Percentiles rank a stretch among this genome's conserved stretches.
These are phyloP conservation scores for Rhynchosporium agropyri DNA, from an alignment of 2,329 filamentous ascomycete genomes.

Conservation along the genomic window DNA sequence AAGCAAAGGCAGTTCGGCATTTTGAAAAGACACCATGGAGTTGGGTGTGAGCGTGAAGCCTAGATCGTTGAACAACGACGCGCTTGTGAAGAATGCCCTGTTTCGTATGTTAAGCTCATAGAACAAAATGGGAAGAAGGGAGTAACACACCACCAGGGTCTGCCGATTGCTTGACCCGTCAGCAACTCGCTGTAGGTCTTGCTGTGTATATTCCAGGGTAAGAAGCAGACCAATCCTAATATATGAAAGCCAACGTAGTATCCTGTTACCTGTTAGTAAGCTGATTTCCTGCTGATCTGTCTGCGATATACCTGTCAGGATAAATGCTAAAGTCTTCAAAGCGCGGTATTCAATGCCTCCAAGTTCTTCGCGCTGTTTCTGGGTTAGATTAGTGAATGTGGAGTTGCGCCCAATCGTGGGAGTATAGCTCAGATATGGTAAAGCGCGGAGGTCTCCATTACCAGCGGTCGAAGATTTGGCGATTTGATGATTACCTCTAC, in stretches of 20 bases:
- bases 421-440: conserved; percentile 92
- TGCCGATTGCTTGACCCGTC: background rate
- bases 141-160: conserved; percentile 3
- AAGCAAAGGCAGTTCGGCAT: conserved; percentile 73
- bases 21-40: conserved; percentile 89
- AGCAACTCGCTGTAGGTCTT: background rate
- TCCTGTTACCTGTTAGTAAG: background rate
- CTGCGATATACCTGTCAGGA: conserved; percentile 45
- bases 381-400: conserved; percentile 82
- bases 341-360: conserved; percentile 96
- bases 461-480: conserved; percentile 16
- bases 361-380: conserved; percentile 91
- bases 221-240: conserved; percentile 1
- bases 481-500: conserved; percentile 27
- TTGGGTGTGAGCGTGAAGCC: conserved; percentile 90
- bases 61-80: conserved; percentile 89
- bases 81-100: conserved; percentile 92
- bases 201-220: background rate
- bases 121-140: background rate
- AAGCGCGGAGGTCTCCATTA: conserved; percentile 55
- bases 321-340: conserved; percentile 78
- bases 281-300: background rate
- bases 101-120: conserved; percentile 65
- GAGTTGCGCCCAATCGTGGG: conserved; percentile 93
- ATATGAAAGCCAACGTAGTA: conserved; percentile 2